phyloP scores from a whole-genome alignment of 2,329 filamentous ascomycete genomes.

The Phoma herbarum region DNA sequence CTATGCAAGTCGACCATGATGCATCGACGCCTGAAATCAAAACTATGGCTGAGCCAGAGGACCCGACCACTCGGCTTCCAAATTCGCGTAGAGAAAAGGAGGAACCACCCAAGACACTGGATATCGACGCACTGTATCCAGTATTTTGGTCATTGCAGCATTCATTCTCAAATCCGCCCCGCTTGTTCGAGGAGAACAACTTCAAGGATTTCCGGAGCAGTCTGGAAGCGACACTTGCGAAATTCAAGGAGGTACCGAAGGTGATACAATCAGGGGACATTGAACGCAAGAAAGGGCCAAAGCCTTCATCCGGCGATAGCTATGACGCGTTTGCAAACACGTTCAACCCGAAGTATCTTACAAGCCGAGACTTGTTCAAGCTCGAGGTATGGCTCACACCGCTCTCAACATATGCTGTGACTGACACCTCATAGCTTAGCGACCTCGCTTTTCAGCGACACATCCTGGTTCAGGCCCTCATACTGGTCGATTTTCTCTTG shows the following conservation, averaged over 20 bases:
- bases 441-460: slow-evolving; percentile 94
- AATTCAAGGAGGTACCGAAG: slow-evolving; percentile 76
- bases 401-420: slow-evolving; percentile 33
- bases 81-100: slow-evolving; percentile 50
- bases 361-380: slow-evolving; percentile 95
- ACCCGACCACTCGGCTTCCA: slow-evolving; percentile 50
- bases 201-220: slow-evolving; percentile 72
- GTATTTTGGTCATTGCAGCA: slow-evolving; percentile 94
- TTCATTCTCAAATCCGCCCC: slow-evolving; percentile 88
- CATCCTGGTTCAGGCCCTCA: slow-evolving; percentile 92
- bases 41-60: slow-evolving; percentile 20
- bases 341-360: slow-evolving; percentile 98
- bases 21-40: slow-evolving; percentile 36
- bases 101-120: slow-evolving; percentile 59
- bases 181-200: slow-evolving; percentile 75
- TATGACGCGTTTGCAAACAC: slow-evolving; percentile 72
- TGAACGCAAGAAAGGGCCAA: slow-evolving; percentile 66
- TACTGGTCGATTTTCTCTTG: slow-evolving; percentile 94
- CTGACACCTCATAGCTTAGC: slow-evolving; percentile 70
- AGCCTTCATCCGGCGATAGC: slow-evolving; percentile 70
- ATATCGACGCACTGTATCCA: slow-evolving; percentile 81
- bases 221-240: slow-evolving; percentile 69
- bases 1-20: slow-evolving; percentile 73
- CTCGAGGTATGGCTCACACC: slow-evolving; percentile 72
- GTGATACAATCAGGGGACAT: slow-evolving; percentile 74